Base-by-base conservation (phyloP, 306 rosid species). In the Albizia julibrissin region DNA sequence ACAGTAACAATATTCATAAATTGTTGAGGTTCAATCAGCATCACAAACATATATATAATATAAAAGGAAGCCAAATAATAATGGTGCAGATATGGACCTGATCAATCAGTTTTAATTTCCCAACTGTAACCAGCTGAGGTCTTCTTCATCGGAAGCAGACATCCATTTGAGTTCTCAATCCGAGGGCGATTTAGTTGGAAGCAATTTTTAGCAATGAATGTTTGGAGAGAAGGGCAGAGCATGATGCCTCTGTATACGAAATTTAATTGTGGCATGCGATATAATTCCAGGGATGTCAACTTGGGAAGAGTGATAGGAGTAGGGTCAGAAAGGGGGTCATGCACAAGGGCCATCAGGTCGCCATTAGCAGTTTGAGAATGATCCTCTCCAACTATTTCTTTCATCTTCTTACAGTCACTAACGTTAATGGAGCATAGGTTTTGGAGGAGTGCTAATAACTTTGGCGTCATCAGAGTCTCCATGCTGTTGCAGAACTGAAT, bases 321-420 rank as follows among this genome's bases (percentile, higher is more conserved):
- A 9, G 1, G 31, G 15, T 59, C 7, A 10, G 3, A 54, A 54
- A 18, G 3, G 8, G 14, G 8, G 1, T 42, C 1, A 8, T 8
- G 46, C 46, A 42, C 8, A 8, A 42, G 10, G 46, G 1, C 10
- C 46, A 1, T 42, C 46, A 43, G 46, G 46, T 4, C 9, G 46
- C 12, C 11, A 43, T 0, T 43, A 8, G 2, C 13, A 43, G 21
- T 14, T 47, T 3, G 0, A 58, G 11, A n/a, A 58, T 58, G 0
- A 10, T n/a, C 29, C 14, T 59, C 31, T 59, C 66, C 16, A 59
- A 59, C 31, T 24, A 59, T 59, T 22, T 59, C 33, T 22, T 59
- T 11, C 66, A 59, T 59, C n/a, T 0, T 6, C 7, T 0, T 0
- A 18, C 58, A 50, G 0, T 1, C 0, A 1, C 0, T 0, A 50